Conservation (phyloP, 1,139 yeast species). For the Yamadazyma atmosphaerica region DNA sequence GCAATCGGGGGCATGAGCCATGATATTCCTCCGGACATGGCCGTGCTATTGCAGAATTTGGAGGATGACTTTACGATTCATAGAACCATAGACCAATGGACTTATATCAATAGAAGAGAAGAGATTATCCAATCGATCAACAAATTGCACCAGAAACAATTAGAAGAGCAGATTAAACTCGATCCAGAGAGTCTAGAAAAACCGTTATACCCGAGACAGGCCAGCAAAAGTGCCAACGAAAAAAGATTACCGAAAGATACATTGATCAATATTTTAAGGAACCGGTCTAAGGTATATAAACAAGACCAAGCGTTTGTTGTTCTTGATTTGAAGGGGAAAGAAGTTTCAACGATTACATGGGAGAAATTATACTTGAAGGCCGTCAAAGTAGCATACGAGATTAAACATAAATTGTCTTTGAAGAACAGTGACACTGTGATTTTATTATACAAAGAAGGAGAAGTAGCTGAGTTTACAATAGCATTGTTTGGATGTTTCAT, state of each 20-base stretch:
- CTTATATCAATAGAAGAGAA: conserved; percentile 47
- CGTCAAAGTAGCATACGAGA: conserved; percentile 86
- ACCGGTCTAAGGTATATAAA: conserved; percentile 66
- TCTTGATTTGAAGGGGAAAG: conserved; percentile 81
- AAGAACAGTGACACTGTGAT: conserved; percentile 84
- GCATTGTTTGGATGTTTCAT: conserved; percentile 90
- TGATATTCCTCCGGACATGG: conserved; percentile 52
- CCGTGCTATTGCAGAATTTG: conserved; percentile 39
- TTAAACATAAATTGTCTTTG: conserved; percentile 66
- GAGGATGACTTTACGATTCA: conserved; percentile 46
- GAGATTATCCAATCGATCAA: conserved; percentile 44
- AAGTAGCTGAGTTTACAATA: conserved; percentile 79
- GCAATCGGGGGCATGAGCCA: conserved; percentile 17
- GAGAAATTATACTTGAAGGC: conserved; percentile 82
- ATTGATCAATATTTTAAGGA: conserved; percentile 69
- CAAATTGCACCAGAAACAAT: conserved; percentile 36
- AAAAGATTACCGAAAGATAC: conserved; percentile 49
- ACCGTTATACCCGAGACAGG: conserved; percentile 62
- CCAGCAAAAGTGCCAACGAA: conserved; percentile 8
- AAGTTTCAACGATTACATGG: conserved; percentile 77
- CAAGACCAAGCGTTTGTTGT: conserved; percentile 71
- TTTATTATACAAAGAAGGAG: conserved; percentile 79
- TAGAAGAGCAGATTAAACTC: conserved; percentile 23
- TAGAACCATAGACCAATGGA: conserved; percentile 49
- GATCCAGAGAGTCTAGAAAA: conserved; percentile 45